Evolutionary conservation across 768 basidiomycete species (phyloP), one percentile per base, ranked within the genome.

Genomic region (Hypsizygus marmoreus): DNA sequence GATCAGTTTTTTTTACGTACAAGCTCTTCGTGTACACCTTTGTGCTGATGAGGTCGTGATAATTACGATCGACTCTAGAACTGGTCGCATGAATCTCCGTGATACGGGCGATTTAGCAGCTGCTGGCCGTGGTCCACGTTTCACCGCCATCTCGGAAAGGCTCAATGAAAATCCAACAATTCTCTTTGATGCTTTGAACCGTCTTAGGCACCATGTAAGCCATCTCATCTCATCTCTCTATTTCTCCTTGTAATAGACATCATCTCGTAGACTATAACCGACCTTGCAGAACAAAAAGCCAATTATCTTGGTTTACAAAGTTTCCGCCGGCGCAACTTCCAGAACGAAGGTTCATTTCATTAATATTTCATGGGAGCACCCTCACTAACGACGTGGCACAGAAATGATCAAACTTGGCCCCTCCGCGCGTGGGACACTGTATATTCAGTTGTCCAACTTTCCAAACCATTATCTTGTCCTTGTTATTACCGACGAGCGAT

Each of bases 221-320:
- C 32, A 24, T 12, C 4, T 42, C n/a, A n/a, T n/a, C n/a, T 23
- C 26, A 41, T 17, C 23, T 4, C 22, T 17, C 30, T 19, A 4
- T 17, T 9, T 11, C 19, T 5, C 38, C 25, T 23, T 40, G 32
- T n/a, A 41, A 41, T 50, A 44, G 28, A 47, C 25, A n/a, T 19
- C 11, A 22, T 29, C 29, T 37, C 11, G n/a, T 53, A 95, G 93
- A 91, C 91, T 4, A 91, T 94, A 49, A 74, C 80, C 32, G 89
- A 92, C 44, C 75, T 86, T 12, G 80, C 86, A 8, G 91, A 94
- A 62, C 86, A 89, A 62, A 93, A 91, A 58, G 88, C 86, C n/a
- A 80, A 73, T 50, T 86, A 91, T 56, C 78, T 95, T 8, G 93
- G 93, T n/a, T 66, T 93, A 31, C 82, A 83, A 60, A 82, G 79